These are phyloP conservation scores for Lipomyces spencermartinsiae DNA, from an alignment of 805 yeast species.

Conservation along the genomic window DNA sequence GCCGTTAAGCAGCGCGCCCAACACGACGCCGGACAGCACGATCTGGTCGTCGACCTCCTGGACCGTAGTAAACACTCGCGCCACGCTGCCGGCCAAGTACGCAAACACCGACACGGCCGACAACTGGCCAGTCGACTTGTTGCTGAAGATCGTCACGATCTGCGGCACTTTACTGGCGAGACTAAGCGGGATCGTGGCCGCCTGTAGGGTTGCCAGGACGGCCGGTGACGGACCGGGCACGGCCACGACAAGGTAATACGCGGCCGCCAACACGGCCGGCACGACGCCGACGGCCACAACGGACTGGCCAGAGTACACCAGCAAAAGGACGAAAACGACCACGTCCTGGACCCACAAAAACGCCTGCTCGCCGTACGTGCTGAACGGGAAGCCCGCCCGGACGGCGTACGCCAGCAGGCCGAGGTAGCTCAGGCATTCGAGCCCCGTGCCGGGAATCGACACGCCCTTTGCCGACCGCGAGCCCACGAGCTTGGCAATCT, in stretches of 20 bases:
- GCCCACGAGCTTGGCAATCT: slow-evolving; percentile 47
- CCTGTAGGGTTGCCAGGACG: slow-evolving; percentile 41
- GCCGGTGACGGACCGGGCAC: slow-evolving; percentile 39
- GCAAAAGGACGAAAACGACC: slow-evolving; percentile 45
- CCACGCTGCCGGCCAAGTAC: slow-evolving; percentile 49
- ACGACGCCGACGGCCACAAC: slow-evolving; percentile 36
- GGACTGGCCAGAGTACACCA: slow-evolving; percentile 39
- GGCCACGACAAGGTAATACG: slow-evolving; percentile 37
- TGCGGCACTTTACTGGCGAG: slow-evolving; percentile 53
- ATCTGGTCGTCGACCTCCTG: slow-evolving; percentile 48
- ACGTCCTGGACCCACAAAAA: slow-evolving; percentile 50
- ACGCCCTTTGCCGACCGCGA: slow-evolving; percentile 48
- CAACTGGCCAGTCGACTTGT: slow-evolving; percentile 53
- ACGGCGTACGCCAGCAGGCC: slow-evolving; percentile 49
- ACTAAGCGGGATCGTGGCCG: slow-evolving; percentile 48
- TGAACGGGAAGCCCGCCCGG: slow-evolving; percentile 48
- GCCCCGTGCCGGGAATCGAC: slow-evolving; percentile 45
- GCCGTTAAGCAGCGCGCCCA: slow-evolving; percentile 47
- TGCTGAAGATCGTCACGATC: slow-evolving; percentile 47
- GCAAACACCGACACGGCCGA: slow-evolving; percentile 50
- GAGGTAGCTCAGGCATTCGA: slow-evolving; percentile 48
- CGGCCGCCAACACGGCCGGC: slow-evolving; percentile 25
- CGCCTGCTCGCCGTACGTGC: slow-evolving; percentile 51
- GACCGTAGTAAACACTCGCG: slow-evolving; percentile 51
- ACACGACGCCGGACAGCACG: slow-evolving; percentile 46